Evolutionary conservation across 176 grass and related monocot genomes (phyloP).

Genomic region (Carex kokanica): DNA sequence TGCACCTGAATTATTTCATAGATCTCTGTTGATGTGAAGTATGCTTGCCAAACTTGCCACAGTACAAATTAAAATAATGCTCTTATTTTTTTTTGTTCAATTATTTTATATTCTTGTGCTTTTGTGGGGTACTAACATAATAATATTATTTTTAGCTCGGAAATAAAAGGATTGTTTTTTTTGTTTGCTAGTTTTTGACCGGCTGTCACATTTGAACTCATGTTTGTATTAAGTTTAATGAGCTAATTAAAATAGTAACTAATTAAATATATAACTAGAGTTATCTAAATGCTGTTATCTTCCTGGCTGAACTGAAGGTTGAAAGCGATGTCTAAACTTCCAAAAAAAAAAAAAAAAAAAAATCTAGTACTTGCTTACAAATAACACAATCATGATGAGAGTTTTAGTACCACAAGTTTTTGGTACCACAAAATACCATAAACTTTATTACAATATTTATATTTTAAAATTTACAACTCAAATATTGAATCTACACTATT

Average conservation of each 20-base stretch:
- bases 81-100: neutral
- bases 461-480: too few species aligned
- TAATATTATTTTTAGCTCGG: neutral
- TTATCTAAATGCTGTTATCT: neutral
- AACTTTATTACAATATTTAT: too few species aligned
- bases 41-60: neutral
- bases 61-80: neutral
- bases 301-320: neutral
- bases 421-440: too few species aligned
- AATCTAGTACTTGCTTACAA: neutral
- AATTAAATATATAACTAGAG: neutral
- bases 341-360: neutral
- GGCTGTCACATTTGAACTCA: neutral
- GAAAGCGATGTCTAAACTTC: slow-evolving; percentile 10
- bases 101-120: neutral
- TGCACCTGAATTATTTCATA: slow-evolving; percentile 14
- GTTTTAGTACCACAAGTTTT: too few species aligned
- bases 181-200: neutral
- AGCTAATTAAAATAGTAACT: neutral
- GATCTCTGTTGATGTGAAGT: neutral
- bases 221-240: neutral
- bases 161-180: neutral
- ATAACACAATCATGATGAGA: neutral
- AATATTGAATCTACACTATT: too few species aligned
- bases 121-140: neutral